Percentiles rank a stretch among this genome's conserved stretches.
phyloP scores from a whole-genome alignment of 805 yeast genomes.

The Limtongia smithiae region DNA sequence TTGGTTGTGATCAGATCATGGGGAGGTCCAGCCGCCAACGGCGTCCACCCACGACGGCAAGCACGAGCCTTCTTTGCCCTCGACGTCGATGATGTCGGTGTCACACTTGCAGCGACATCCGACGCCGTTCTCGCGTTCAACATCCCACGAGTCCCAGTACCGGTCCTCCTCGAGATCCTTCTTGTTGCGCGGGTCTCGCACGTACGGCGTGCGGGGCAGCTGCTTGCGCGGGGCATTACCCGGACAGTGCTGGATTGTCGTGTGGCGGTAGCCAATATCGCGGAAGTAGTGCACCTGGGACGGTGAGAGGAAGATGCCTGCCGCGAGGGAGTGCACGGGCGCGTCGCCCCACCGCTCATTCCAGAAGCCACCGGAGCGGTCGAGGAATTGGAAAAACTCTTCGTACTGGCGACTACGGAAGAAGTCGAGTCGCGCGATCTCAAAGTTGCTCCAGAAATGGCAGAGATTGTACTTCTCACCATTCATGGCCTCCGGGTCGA shows the following conservation, averaged over 20 bases:
- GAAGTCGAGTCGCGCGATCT: slow-evolving; percentile 77
- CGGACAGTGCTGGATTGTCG: slow-evolving; percentile 82
- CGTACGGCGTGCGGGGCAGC: slow-evolving; percentile 37
- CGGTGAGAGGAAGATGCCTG: slow-evolving; percentile 66
- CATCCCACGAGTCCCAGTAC: slow-evolving; percentile 42
- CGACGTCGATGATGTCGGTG: slow-evolving; percentile 37
- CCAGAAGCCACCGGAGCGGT: slow-evolving; percentile 76
- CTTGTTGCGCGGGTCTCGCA: slow-evolving; percentile 38
- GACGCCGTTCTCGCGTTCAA: slow-evolving; percentile 46
- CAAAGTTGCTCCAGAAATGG: slow-evolving; percentile 87
- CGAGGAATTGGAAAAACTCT: slow-evolving; percentile 65
- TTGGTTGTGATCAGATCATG: neutral
- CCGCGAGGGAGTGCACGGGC: slow-evolving; percentile 85
- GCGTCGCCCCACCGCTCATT: slow-evolving; percentile 98
- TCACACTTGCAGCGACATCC: slow-evolving; percentile 92
- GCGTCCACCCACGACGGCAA: slow-evolving; percentile 36
- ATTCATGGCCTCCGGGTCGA: slow-evolving; percentile 55
- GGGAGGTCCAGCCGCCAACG: slow-evolving; percentile 35
- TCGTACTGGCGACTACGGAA: slow-evolving; percentile 65
- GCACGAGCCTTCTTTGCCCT: slow-evolving; percentile 38
- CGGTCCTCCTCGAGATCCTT: slow-evolving; percentile 38
- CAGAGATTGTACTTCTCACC: slow-evolving; percentile 75
- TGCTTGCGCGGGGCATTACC: slow-evolving; percentile 55
- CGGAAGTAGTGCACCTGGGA: slow-evolving; percentile 83
- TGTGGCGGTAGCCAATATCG: slow-evolving; percentile 86